Base-by-base conservation (phyloP, 2,329 filamentous ascomycete genomes). In the Alternaria incomplexa region DNA sequence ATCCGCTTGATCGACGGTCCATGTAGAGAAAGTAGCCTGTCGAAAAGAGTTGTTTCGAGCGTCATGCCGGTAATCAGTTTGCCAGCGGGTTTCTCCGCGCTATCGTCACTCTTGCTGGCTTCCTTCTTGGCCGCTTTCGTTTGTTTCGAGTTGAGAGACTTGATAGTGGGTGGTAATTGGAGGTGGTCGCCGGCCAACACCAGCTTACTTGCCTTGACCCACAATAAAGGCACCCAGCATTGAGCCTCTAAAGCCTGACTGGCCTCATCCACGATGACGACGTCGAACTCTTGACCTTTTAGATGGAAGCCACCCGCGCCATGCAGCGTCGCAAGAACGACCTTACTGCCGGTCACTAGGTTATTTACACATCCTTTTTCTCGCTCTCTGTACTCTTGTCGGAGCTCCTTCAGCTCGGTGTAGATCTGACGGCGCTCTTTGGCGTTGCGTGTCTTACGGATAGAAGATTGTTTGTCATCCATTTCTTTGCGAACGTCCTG, bases 231-330 rank as follows among this genome's bases (percentile, higher is more conserved):
- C 55, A 98, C 94, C 96, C 96, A 99, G 81, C 94, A 97, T 80
- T 98, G 95, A 1, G 96, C 94, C 81, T 99, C 96, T 10, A 98
- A 85, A 2, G 96, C 96, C 79, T 99, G 96, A 77, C 92, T 96
- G 5, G 94, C 96, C 82, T 99, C 96, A 74, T 99, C 96, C 60
- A 99, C 93, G 64, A 99, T 90, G 26, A 99, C 92, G 5, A 97
- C 91, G 78, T 99, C 96, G 68, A 99, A 99, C 56, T 88, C 83
- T 74, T 96, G 89, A 64, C 90, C 87, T 64, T 89, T 90, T 30
- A 97, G 83, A 80, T 97, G 93, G 71, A 89, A 91, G 0, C 94
- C 92, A 9, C 96, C 96, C 1, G 95, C 91, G 3, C 96, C 96
- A 79, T 99, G 96, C 47, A 99, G 85, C 3, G 96, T 99, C 1